A percentile compares a stretch with the other conserved stretches of the same genome.
These are phyloP conservation scores for Vanrija sp. DNA, from an alignment of 1,284 basidiomycete species.

Conservation along the genomic window DNA sequence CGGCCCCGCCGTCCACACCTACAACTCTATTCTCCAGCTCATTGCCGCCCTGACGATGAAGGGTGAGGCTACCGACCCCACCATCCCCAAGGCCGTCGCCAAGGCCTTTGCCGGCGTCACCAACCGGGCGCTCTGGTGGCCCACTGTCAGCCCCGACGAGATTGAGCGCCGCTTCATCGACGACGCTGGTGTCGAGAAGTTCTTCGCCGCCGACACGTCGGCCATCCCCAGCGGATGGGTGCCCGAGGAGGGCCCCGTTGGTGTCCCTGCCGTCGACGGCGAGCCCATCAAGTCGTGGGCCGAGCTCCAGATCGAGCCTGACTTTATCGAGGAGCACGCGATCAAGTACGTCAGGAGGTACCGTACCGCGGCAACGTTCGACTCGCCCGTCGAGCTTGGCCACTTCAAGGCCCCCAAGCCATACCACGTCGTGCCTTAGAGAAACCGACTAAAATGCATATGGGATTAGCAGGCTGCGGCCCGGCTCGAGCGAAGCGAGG, in stretches of 20 bases:
- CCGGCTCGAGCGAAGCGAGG: not conserved
- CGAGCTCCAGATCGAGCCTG: constrained; percentile 61
- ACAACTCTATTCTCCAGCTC: constrained; percentile 78
- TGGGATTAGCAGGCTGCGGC: not conserved
- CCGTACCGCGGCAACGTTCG: constrained; percentile 60
- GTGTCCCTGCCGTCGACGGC: constrained; percentile 43
- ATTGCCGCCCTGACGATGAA: constrained; percentile 76
- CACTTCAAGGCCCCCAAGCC: constrained; percentile 46
- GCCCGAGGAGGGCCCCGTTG: constrained; percentile 53
- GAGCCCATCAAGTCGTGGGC: constrained; percentile 51
- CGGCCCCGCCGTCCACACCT: constrained; percentile 81
- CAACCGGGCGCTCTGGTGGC: constrained; percentile 83
- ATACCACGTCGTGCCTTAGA: constrained; percentile 52
- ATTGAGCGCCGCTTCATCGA: constrained; percentile 82
- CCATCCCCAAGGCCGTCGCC: constrained; percentile 73
- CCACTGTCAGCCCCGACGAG: constrained; percentile 85
- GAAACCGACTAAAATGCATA: constrained; percentile 5
- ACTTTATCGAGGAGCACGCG: constrained; percentile 83
- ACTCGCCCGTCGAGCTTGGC: constrained; percentile 49
- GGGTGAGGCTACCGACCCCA: constrained; percentile 62
- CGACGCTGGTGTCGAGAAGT: constrained; percentile 61
- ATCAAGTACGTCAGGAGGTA: constrained; percentile 88
- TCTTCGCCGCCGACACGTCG: constrained; percentile 53
- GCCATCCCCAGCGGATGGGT: constrained; percentile 45
- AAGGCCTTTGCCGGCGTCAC: constrained; percentile 61